These are phyloP conservation scores for Penicillium verhagenii DNA, from an alignment of 495 filamentous ascomycete genomes.

Conservation along the genomic window DNA sequence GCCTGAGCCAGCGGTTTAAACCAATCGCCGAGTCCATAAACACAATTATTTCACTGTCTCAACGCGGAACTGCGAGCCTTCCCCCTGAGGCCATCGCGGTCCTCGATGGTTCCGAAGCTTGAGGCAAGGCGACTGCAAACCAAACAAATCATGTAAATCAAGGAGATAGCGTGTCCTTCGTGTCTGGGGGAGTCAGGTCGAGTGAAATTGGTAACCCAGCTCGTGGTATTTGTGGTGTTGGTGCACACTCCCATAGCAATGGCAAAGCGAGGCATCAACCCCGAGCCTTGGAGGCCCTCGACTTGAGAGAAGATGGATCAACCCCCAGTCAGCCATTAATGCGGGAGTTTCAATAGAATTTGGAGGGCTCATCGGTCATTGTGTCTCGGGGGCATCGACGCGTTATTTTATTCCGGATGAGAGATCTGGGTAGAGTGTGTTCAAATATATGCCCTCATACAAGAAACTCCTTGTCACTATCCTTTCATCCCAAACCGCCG, in stretches of 20 bases:
- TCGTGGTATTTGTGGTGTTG: background rate
- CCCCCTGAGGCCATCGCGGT: slow-evolving; percentile 29
- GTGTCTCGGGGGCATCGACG: background rate
- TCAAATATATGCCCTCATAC: background rate
- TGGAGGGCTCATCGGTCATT: background rate
- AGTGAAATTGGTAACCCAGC: background rate
- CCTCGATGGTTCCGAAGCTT: slow-evolving; percentile 15
- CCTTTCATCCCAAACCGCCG: no score
- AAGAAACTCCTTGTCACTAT: no score
- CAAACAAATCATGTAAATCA: background rate
- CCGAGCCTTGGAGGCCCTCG: background rate
- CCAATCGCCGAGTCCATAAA: slow-evolving; percentile 27
- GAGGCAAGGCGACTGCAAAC: background rate
- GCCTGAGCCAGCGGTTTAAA: slow-evolving; percentile 30
- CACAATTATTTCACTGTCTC: slow-evolving; percentile 17
- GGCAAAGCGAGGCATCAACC: background rate
- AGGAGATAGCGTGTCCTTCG: background rate
- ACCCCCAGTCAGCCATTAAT: background rate
- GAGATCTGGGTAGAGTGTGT: background rate
- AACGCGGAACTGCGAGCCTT: slow-evolving; percentile 20
- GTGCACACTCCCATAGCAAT: background rate
- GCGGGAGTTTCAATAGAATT: background rate
- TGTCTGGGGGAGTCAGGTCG: background rate
- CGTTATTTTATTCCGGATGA: background rate
- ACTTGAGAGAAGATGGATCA: background rate